Evolutionary conservation across 768 basidiomycete genomes (phyloP), one percentile per base, ranked within the genome.

Genomic region (Phylloporus sp.): DNA sequence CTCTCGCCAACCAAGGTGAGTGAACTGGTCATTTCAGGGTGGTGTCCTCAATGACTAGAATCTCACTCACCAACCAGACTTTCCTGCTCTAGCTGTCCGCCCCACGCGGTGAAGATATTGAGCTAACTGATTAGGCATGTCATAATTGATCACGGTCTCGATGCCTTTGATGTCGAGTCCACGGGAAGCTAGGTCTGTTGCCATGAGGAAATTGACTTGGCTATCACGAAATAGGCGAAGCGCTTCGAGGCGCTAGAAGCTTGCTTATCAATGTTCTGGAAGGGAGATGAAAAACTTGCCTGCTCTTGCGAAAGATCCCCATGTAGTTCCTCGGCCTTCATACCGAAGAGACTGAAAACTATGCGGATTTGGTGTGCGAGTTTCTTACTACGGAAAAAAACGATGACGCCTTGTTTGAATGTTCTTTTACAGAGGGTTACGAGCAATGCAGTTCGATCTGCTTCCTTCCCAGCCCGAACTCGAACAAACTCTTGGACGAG

Each of bases 51-150:
- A 32, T 13, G 0, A 52, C 13, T 13, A 22, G 49, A 47, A 18
- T 48, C 12, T 32, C 13, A 73, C 86, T 58, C 57, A 92, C 91
- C 95, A 82, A 70, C 97, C 97, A 64, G 86, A 87, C 59, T 80
- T 81, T 6, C 97, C 97, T 4, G 97, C 95, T 65, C 97, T 86
- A 26, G 97, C 97, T 44, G 97, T 99, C 65, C 97, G 81, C 60
- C 97, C 97, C 22, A 98, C 95, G 53, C 97, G 88, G 68, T 99
- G 97, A 28, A 97, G 80, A 71, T 99, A 99, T 61, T 94, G 93
- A 8, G 90, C 84, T 29, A 97, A 74, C 63, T 94, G 89, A 18
- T 82, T 80, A 10, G 97, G 97, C 95, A 98, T 97, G 67, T 99
- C 97, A 66, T 95, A 98, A 70, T 99, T 99, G 68, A 99, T 94